phyloP scores from a whole-genome alignment of 495 filamentous ascomycete genomes.

The Aspergillus diversus region DNA sequence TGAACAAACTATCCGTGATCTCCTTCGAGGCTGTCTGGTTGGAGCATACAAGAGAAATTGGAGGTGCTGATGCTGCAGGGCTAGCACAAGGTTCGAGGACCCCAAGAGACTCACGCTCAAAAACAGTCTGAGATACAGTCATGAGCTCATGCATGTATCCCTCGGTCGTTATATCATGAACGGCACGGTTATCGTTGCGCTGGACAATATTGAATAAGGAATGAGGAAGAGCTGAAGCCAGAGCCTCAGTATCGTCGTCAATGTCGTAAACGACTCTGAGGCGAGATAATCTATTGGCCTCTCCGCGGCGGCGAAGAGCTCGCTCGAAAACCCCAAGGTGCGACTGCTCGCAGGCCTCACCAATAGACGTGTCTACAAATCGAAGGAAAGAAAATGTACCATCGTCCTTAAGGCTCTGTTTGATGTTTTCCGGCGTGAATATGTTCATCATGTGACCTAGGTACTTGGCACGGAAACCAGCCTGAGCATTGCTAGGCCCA shows the following conservation, averaged over 20 bases:
- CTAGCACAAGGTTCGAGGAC: constrained; percentile 79
- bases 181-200: constrained; percentile 65
- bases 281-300: constrained; percentile 50
- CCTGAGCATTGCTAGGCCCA: constrained; percentile 70
- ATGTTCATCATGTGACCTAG: constrained; percentile 83
- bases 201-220: constrained; percentile 79
- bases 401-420: constrained; percentile 54
- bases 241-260: constrained; percentile 51
- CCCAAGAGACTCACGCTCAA: constrained; percentile 68
- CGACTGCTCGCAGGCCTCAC: constrained; percentile 68
- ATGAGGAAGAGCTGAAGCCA: constrained; percentile 63
- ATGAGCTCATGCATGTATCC: constrained; percentile 75
- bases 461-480: constrained; percentile 77
- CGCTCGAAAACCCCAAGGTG: constrained; percentile 67
- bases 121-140: constrained; percentile 73
- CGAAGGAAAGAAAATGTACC: constrained; percentile 88
- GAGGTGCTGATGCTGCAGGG: constrained; percentile 81
- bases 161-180: constrained; percentile 71
- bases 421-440: constrained; percentile 80
- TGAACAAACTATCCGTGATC: constrained; percentile 78
- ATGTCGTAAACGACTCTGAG: constrained; percentile 63
- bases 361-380: constrained; percentile 76
- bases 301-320: constrained; percentile 57
- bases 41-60: constrained; percentile 76
- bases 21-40: constrained; percentile 69